Conservation (phyloP, 192 early-diverging fungal species). For the Coemansia sp. region DNA sequence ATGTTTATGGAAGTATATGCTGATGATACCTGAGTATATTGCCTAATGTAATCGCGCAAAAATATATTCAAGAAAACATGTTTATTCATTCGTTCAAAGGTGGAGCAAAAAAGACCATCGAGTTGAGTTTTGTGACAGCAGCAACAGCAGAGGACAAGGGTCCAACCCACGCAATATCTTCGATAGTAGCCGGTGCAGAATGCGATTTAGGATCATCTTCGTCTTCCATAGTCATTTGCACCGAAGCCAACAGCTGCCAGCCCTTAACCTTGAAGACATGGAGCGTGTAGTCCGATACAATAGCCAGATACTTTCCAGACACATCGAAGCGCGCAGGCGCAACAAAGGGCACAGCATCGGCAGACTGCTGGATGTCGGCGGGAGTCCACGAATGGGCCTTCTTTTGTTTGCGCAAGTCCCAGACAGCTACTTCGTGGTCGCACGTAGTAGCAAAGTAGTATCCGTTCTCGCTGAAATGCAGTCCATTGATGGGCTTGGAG, state of each 20-base stretch:
- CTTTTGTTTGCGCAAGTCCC: constrained; percentile 91
- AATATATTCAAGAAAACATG: no score
- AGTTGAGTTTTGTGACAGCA: not conserved
- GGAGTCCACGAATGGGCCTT: constrained; percentile 37
- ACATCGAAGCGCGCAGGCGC: constrained; percentile 66
- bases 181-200: not conserved
- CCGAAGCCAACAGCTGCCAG: constrained; percentile 39
- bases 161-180: constrained; percentile 13
- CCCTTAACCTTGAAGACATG: constrained; percentile 71
- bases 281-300: constrained; percentile 61
- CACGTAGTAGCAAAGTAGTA: constrained; percentile 85
- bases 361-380: constrained; percentile 9
- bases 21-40: no score
- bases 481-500: constrained; percentile 53
- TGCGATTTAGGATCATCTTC: not conserved
- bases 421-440: constrained; percentile 75
- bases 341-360: constrained; percentile 4
- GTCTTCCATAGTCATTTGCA: constrained; percentile 3
- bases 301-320: constrained; percentile 81
- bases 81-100: not conserved
- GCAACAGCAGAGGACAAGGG: constrained; percentile 3
- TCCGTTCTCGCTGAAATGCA: constrained; percentile 93
- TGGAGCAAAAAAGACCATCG: not conserved
- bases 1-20: no score
- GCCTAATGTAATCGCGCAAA: no score